Evolutionary conservation across 306 rosid species (phyloP).

Genomic region (Pterocarpus macrocarpus): DNA sequence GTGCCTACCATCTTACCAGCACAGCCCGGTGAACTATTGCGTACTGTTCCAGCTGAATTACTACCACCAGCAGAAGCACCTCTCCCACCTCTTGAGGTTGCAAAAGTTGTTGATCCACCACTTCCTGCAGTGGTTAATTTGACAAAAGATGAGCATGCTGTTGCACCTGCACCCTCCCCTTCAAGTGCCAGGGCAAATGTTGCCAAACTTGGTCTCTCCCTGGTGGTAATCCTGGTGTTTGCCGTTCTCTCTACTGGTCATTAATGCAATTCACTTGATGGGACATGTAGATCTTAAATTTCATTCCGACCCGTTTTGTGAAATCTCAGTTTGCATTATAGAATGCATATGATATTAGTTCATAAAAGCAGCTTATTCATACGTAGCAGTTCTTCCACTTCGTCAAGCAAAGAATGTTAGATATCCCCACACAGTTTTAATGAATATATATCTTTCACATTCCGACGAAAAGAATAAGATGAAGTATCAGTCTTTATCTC

Average conservation of each 20-base stretch:
- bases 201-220: constrained; percentile 47
- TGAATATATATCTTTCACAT: too few species aligned
- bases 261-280: constrained; percentile 30
- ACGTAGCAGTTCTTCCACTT: neutral
- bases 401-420: neutral
- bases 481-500: too few species aligned
- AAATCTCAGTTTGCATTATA: constrained; percentile 9
- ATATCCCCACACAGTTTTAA: too few species aligned
- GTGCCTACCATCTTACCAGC: constrained; percentile 54
- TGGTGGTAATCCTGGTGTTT: constrained; percentile 46
- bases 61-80: constrained; percentile 63
- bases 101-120: constrained; percentile 74
- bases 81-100: constrained; percentile 54
- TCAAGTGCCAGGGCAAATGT: constrained; percentile 52
- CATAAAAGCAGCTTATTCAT: neutral
- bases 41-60: constrained; percentile 23
- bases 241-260: constrained; percentile 38
- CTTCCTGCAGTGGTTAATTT: constrained; percentile 66
- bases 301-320: neutral
- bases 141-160: neutral
- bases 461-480: too few species aligned
- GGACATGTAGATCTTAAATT: neutral
- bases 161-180: neutral
- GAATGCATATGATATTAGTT: constrained; percentile 18
- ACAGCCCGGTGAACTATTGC: constrained; percentile 56